Base-by-base conservation (phyloP, 2,329 filamentous ascomycete genomes). In the Ceratocystis papillata region DNA sequence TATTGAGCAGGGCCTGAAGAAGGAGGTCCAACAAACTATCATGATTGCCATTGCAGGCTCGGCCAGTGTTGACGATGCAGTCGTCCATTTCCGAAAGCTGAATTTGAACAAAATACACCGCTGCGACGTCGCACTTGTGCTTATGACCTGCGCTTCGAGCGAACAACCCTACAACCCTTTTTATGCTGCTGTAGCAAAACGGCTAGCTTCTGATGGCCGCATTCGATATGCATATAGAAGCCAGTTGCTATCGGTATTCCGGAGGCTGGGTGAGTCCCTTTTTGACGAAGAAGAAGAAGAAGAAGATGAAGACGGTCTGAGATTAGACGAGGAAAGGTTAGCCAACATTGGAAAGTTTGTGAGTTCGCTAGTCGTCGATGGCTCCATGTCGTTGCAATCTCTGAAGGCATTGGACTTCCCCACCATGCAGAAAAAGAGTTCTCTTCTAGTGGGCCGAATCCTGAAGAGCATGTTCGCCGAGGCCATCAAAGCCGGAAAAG, bases 1-100 rank as follows among this genome's bases (percentile, higher is more conserved):
- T 15, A 83, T 84, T 67, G 83, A 88, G 59, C 88, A 95, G 70
- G 86, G 90, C 22, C 90, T 96, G 83, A 94, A 90, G 73, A 96
- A 90, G 0, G 86, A 90, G 67, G 82, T 94, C 22, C 87, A 92
- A 59, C 85, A 90, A 64, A 89, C 90, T n/a, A 96, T 99, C 68
- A 99, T 99, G 75, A 83, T 95, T 44, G 87, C 91, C 3, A 86
- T 99, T 68, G 88, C 96, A 80, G 92, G 89, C 10, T 89, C 90
- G 0, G 83, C 83, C 8, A 90, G 96, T 73, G 90, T 83, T 73
- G 86, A 91, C 70, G 90, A 97, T 72, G 94, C 91, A 0, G 86
- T 92, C 71, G 77, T 86, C 8, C 87, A 91, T 20, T 80, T 96
- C 6, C 79, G 86, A 67, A 95, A 95, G 73, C 83, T 99, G 8